A percentile compares a stretch with the other conserved stretches of the same genome.
These are phyloP conservation scores for Caryocar brasiliense DNA, from an alignment of 441 rosid genomes.

Conservation along the genomic window DNA sequence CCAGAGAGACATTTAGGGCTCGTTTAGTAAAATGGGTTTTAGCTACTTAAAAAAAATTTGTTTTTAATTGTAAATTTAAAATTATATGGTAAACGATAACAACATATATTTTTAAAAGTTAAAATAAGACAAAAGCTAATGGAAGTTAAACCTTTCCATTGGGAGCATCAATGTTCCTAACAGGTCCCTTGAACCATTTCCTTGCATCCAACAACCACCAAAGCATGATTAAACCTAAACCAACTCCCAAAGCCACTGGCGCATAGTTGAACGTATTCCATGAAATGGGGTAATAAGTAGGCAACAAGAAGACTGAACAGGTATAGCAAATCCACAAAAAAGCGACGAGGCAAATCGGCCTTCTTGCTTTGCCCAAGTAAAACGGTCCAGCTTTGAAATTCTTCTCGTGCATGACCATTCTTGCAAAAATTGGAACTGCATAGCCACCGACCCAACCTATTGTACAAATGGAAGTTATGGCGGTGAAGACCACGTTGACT, in stretches of 20 bases:
- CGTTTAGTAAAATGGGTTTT: no score
- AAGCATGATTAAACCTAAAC: conserved; percentile 32
- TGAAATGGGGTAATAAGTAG: conserved; percentile 37
- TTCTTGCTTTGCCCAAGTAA: conserved; percentile 41
- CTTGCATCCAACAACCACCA: conserved; percentile 53
- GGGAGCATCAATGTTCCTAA: conserved; percentile 30
- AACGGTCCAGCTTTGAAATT: conserved; percentile 48
- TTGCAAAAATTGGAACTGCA: conserved; percentile 43
- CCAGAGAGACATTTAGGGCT: no score
- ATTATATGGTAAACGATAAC: no score
- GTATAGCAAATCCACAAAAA: conserved; percentile 56
- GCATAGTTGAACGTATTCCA: conserved; percentile 52
- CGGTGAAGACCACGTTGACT: conserved; percentile 44
- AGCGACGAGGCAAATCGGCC: conserved; percentile 42
- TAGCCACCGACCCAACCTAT: conserved; percentile 64
- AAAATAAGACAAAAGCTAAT: not conserved
- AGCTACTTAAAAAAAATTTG: no score
- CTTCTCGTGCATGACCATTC: conserved; percentile 43
- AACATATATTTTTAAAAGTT: no score
- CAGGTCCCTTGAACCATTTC: conserved; percentile 60
- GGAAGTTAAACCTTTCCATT: conserved; percentile 17
- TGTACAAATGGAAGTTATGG: conserved; percentile 46
- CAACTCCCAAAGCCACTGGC: conserved; percentile 39
- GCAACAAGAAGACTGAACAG: conserved; percentile 43
- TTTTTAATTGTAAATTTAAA: no score